Percentiles rank a stretch among this genome's conserved stretches.
Evolutionary conservation across 2,329 filamentous ascomycete genomes (phyloP).

Genomic region (Hypomyces perniciosus): DNA sequence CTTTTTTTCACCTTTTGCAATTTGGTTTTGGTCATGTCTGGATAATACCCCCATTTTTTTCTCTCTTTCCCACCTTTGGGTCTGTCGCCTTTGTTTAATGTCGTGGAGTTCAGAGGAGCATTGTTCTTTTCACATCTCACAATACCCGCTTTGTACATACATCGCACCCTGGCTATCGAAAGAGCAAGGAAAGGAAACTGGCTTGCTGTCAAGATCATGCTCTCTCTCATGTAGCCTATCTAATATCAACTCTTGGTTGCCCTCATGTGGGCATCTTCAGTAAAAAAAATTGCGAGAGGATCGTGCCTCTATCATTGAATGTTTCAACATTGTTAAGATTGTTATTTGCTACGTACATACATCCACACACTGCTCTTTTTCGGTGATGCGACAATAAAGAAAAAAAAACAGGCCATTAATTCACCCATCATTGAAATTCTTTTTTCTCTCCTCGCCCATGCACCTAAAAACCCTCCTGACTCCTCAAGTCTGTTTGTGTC

Average conservation of each 20-base stretch:
- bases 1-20: background rate
- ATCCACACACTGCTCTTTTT: background rate
- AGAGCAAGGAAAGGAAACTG: background rate
- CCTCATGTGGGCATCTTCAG: too few relatives aligned
- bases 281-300: too few relatives aligned
- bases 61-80: background rate
- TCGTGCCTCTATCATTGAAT: too few relatives aligned
- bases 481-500: background rate
- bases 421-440: background rate
- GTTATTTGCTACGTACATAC: background rate
- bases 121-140: background rate
- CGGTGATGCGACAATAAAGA: background rate
- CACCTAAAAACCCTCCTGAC: background rate
- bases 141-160: background rate
- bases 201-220: background rate
- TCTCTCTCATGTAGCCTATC: too few relatives aligned
- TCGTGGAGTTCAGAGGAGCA: conserved; percentile 4
- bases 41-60: conserved; percentile 24
- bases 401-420: background rate
- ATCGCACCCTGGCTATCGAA: too few relatives aligned
- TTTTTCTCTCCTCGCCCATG: background rate
- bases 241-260: too few relatives aligned
- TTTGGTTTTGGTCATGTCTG: conserved; percentile 9
- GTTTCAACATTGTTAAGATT: background rate
- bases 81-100: background rate